A percentile compares a stretch with the other conserved stretches of the same genome.
Conservation (phyloP, 768 basidiomycete genomes). For the Ramaria rubella region DNA sequence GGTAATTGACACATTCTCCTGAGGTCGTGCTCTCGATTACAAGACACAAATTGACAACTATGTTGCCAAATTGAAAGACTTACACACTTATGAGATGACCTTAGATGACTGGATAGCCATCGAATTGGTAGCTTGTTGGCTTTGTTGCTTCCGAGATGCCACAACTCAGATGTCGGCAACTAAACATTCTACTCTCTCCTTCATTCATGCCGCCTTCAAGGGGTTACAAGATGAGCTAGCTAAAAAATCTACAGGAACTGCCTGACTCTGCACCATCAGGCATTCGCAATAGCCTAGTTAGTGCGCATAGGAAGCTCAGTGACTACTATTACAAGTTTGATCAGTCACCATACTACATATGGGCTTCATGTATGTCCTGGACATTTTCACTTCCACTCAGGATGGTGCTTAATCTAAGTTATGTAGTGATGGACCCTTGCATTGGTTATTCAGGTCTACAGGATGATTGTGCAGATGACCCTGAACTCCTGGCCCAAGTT, state of each 20-base stretch:
- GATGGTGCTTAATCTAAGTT: too few species aligned
- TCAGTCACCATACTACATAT: constrained; percentile 25
- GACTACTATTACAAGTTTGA: too few species aligned
- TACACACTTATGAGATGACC: constrained; percentile 15
- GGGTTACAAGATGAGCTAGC: constrained; percentile 28
- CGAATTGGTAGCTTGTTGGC: constrained; percentile 20
- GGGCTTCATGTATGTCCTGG: constrained; percentile 30
- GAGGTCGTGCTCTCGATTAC: constrained; percentile 23
- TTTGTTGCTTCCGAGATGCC: constrained; percentile 24
- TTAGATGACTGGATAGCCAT: constrained; percentile 29
- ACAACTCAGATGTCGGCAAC: constrained; percentile 31
- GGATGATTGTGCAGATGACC: neutral
- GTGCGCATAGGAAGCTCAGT: constrained; percentile 28
- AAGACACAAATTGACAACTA: constrained; percentile 15
- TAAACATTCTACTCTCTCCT: constrained; percentile 26
- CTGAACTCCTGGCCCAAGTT: neutral
- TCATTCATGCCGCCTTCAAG: constrained; percentile 27
- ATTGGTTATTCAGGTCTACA: too few species aligned
- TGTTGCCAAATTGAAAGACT: constrained; percentile 14
- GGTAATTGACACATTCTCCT: constrained; percentile 11
- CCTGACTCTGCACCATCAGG: constrained; percentile 13
- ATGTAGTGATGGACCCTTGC: too few species aligned
- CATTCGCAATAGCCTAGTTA: constrained; percentile 19
- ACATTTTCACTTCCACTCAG: too few species aligned
- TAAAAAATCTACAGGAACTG: constrained; percentile 16